Percentiles rank a stretch among this genome's conserved stretches.
phyloP scores from a whole-genome alignment of 78 protist species.

The slime mould (Dictyostelium discoideum) region DNA sequence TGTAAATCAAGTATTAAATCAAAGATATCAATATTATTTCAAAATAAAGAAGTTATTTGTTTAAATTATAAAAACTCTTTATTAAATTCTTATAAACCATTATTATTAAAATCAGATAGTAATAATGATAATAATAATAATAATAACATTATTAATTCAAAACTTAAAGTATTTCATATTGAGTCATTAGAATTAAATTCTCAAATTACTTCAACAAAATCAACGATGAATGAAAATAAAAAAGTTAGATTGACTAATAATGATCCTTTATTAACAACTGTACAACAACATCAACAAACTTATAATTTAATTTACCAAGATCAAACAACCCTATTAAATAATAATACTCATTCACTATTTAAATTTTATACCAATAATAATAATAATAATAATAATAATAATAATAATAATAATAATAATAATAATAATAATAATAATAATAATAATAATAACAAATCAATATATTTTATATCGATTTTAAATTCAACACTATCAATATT shows the following conservation, averaged over 20 bases:
- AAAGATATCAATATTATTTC: neutral
- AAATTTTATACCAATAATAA: too few relatives aligned
- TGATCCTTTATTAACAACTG: neutral
- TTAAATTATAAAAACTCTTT: neutral
- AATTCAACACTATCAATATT: neutral
- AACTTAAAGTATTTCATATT: neutral
- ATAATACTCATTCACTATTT: neutral
- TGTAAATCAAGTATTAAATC: neutral
- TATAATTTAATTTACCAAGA: neutral
- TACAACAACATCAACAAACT: neutral
- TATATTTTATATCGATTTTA: neutral
- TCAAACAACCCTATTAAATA: neutral
- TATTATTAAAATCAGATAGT: neutral
- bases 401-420: too few relatives aligned
- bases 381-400: too few relatives aligned
- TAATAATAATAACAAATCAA: neutral
- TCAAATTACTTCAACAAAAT: neutral
- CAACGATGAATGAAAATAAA: neutral
- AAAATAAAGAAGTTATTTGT: neutral
- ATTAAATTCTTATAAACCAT: neutral
- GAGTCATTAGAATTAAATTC: neutral
- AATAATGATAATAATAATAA: neutral
- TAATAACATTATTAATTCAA: neutral
- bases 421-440: too few relatives aligned
- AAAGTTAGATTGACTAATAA: too few relatives aligned